A percentile compares a stretch with the other conserved stretches of the same genome.
Evolutionary conservation across 2,329 filamentous ascomycete genomes (phyloP).

Genomic region (Colletotrichum echinochloae): DNA sequence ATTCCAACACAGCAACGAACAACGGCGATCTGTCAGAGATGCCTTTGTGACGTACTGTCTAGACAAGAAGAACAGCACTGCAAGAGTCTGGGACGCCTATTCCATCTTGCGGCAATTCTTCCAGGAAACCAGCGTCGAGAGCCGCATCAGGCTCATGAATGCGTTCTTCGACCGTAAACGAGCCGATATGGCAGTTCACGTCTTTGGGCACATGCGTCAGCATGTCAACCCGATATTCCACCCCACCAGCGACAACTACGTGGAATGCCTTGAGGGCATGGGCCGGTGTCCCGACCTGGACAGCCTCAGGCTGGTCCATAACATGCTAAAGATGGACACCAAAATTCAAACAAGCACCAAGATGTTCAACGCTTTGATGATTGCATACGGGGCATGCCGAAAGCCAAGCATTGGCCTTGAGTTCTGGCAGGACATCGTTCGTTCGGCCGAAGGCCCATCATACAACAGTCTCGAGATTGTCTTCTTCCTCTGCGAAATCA

Average conservation of each 20-base stretch:
- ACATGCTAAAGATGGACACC: conserved; percentile 95
- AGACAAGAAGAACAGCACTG: conserved; percentile 70
- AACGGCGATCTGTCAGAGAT: conserved; percentile 75
- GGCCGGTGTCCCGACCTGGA: conserved; percentile 61
- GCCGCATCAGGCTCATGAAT: conserved; percentile 81
- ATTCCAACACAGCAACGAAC: conserved; percentile 75
- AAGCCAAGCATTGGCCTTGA: conserved; percentile 75
- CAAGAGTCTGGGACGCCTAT: conserved; percentile 74
- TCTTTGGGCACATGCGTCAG: conserved; percentile 95
- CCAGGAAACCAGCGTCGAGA: conserved; percentile 72
- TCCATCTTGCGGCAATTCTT: conserved; percentile 74
- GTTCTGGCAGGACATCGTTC: conserved; percentile 88
- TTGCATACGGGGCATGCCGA: conserved; percentile 81
- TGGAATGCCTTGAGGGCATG: conserved; percentile 81
- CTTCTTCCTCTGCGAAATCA: conserved; percentile 80
- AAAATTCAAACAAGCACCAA: conserved; percentile 80
- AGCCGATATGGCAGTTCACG: conserved; percentile 85
- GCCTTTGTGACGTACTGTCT: conserved; percentile 77
- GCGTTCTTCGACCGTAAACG: conserved; percentile 82
- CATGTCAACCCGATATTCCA: conserved; percentile 72
- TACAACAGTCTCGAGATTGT: conserved; percentile 84
- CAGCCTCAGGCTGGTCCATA: conserved; percentile 82
- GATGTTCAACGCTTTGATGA: conserved; percentile 87
- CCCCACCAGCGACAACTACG: conserved; percentile 81
- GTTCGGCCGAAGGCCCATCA: conserved; percentile 85